These are phyloP conservation scores for Leccinum pachyderme DNA, from an alignment of 1,284 basidiomycete genomes.

Conservation along the genomic window DNA sequence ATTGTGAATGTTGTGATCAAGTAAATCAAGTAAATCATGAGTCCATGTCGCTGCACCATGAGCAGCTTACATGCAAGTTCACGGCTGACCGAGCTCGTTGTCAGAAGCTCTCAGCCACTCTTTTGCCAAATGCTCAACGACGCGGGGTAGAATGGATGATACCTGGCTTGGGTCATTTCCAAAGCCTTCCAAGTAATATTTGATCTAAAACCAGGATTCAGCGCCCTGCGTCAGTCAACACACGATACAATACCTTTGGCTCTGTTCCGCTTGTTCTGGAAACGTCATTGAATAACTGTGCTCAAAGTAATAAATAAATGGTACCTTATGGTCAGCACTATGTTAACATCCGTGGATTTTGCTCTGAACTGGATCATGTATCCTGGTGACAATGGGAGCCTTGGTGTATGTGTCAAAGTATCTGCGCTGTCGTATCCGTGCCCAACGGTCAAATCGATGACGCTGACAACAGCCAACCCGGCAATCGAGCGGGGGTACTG, in stretches of 20 bases:
- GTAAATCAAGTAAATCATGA: neutral
- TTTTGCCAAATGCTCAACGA: constrained; percentile 58
- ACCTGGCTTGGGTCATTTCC: constrained; percentile 50
- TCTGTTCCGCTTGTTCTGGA: constrained; percentile 82
- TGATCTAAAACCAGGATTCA: constrained; percentile 51
- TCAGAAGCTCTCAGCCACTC: constrained; percentile 67
- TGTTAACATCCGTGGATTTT: constrained; percentile 42
- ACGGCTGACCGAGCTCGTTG: constrained; percentile 51
- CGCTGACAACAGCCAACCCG: constrained; percentile 53
- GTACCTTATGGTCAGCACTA: constrained; percentile 68
- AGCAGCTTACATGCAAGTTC: constrained; percentile 1
- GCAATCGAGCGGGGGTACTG: constrained; percentile 63
- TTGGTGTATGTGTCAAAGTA: constrained; percentile 61
- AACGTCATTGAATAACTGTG: neutral
- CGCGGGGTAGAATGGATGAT: constrained; percentile 44
- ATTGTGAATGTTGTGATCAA: neutral
- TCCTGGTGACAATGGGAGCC: constrained; percentile 70
- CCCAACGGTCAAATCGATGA: constrained; percentile 73
- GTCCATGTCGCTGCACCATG: neutral
- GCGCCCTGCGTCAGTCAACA: neutral
- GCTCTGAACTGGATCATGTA: constrained; percentile 84
- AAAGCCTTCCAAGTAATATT: constrained; percentile 79
- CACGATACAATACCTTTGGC: constrained; percentile 60
- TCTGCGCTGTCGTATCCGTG: constrained; percentile 67
- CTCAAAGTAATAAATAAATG: constrained; percentile 10